Evolutionary conservation across 495 filamentous ascomycete species (phyloP).

Genomic region (Xylaria cubensis): DNA sequence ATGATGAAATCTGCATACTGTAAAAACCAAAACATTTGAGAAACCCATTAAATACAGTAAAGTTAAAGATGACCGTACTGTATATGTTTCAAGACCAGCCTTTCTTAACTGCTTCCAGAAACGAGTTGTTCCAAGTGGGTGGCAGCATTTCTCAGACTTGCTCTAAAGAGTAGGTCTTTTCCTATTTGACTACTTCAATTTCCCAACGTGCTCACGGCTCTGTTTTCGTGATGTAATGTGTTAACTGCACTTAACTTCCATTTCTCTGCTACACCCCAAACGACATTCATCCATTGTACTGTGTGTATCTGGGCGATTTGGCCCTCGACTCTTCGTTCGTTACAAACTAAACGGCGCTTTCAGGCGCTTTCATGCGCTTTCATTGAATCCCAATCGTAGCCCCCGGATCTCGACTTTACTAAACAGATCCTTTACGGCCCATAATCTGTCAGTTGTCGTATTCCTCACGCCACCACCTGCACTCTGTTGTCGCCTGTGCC

Average conservation of each 20-base stretch:
- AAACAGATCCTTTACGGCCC: conserved; percentile 1
- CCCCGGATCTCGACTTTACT: not conserved
- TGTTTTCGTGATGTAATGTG: not conserved
- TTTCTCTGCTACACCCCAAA: not conserved
- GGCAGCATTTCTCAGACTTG: conserved; percentile 6
- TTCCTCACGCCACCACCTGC: conserved; percentile 1
- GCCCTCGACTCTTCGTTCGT: not conserved
- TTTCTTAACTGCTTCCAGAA: conserved; percentile 8
- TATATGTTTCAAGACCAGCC: conserved; percentile 6
- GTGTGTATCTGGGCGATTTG: not conserved
- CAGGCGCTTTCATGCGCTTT: not conserved
- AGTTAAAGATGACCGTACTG: not conserved
- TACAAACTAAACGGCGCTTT: not conserved
- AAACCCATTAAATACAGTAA: not conserved
- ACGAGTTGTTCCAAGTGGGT: conserved; percentile 18
- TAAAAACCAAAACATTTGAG: not conserved
- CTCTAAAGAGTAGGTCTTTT: not conserved
- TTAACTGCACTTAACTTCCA: not conserved
- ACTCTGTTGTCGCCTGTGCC: not conserved
- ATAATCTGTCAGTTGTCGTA: conserved; percentile 21
- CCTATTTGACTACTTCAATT: not conserved
- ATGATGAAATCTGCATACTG: not conserved
- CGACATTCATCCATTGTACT: not conserved
- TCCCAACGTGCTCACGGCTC: not conserved
- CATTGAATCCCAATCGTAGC: not conserved